phyloP scores from a whole-genome alignment of 2,329 filamentous ascomycete species.

The Cercospora beticola region DNA sequence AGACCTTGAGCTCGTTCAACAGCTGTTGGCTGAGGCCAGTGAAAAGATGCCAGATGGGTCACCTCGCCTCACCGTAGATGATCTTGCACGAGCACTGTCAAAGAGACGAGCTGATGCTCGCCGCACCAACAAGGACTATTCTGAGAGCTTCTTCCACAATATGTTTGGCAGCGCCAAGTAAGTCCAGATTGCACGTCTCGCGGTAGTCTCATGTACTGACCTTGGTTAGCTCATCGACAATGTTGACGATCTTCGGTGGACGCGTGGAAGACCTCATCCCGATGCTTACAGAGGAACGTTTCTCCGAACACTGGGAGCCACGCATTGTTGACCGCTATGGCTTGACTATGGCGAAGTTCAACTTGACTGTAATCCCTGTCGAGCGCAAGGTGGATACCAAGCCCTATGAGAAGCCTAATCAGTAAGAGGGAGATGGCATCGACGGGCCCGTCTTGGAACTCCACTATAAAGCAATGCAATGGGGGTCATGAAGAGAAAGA shows the following conservation, averaged over 20 bases:
- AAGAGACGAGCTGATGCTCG: conserved; percentile 40
- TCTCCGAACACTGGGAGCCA: conserved; percentile 45
- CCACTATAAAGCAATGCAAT: background rate
- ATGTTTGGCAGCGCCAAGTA: conserved; percentile 43
- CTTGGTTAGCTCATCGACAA: conserved; percentile 41
- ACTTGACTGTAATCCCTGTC: conserved; percentile 43
- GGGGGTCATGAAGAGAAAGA: background rate
- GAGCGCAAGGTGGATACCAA: conserved; percentile 40
- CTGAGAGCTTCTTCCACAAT: conserved; percentile 38
- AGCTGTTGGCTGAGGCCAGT: conserved; percentile 40
- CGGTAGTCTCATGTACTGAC: conserved; percentile 6
- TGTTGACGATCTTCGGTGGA: conserved; percentile 46
- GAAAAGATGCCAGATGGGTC: conserved; percentile 38
- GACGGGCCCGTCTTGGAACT: background rate
- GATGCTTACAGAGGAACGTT: conserved; percentile 45
- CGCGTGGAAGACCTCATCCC: conserved; percentile 40
- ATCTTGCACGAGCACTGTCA: conserved; percentile 39
- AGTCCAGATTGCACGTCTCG: conserved; percentile 1
- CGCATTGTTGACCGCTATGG: conserved; percentile 41
- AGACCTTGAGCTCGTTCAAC: conserved; percentile 40
- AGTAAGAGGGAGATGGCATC: background rate
- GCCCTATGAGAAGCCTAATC: conserved; percentile 24
- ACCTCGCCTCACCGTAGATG: conserved; percentile 38
- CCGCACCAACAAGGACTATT: conserved; percentile 40
- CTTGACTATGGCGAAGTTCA: conserved; percentile 46